Evolutionary conservation across 306 rosid species (phyloP), one percentile per base, ranked within the genome.

Genomic region (Quercus gilva): DNA sequence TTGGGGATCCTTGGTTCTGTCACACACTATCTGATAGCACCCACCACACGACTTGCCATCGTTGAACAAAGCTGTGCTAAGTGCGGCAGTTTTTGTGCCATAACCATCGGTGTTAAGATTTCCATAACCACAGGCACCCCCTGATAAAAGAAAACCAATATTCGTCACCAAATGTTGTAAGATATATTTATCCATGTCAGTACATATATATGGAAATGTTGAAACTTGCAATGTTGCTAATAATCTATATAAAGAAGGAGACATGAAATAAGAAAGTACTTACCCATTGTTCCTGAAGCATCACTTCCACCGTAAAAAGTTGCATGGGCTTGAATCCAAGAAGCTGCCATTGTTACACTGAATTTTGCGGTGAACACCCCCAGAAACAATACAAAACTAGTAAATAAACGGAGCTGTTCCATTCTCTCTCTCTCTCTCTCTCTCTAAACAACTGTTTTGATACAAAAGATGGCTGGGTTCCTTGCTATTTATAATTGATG

Each of bases 41-140:
- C 91, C 97, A 23, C 94, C 92, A 6, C 97, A 92, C 25, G 91
- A 33, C 63, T 82, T 77, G 3, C 97, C 97, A 56, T 87, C 86
- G 49, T 92, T 82, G 35, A 77, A 90, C 83, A 92, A 82, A 60
- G 85, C 86, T 7, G 89, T 78, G 68, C 94, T 92, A 78, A 92
- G 85, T 0, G 97, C 97, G 51, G 93, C 87, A 14, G 97, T 90
- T 70, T 81, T 85, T 7, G 14, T 75, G 37, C 94, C 97, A 82
- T 92, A 89, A 33, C 88, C 93, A 61, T 84, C 87, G 0, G 55
- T 84, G 77, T 79, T 33, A 6, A 87, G 84, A 69, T 89, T 79
- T 31, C 91, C 94, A 76, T 92, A 92, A 1, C 97, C 97, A 85
- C 94, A 92, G 19, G 97, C 93, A 2, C 97, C 94, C 55, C 89